Base-by-base conservation (phyloP, 2,329 filamentous ascomycete species). In the Aspergillus pseudoviridinutans region DNA sequence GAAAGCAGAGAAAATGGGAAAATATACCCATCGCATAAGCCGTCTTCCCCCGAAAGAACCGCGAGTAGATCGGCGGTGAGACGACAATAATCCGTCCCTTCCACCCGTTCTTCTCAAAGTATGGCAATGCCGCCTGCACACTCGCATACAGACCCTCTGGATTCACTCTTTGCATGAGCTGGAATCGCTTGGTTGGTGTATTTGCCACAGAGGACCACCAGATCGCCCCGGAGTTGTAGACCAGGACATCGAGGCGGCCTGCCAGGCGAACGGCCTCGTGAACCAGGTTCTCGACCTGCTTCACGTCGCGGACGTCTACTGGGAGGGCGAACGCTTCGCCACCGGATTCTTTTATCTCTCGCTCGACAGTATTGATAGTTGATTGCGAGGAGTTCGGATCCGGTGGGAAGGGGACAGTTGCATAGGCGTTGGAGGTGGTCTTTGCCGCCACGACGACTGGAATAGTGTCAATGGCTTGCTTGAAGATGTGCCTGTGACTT, bases 171-270 rank as follows among this genome's bases (percentile, higher is more conserved):
- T 92, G 88, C 87, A 92, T 90, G 63, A 88, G 82, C 70, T 86
- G 85, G 76, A 91, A 93, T n/a, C 89, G 82, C 72, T 88, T 89
- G 62, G 88, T 77, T 0, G 89, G 87, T 0, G 90, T 93, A 50
- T 86, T 83, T 53, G 86, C 82, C 0, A 95, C 85, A 1, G 87
- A 82, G 0, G 87, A 83, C 90, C 90, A 93, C 87, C 88, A 94
- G 63, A 95, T 92, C 2, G 91, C 91, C 44, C 91, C 91, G 0
- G 87, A 87, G 71, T 94, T 95, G 78, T 95, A 95, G 51, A 94
- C 73, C 2, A 95, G 75, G 0, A 88, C 87, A 69, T 94, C 90
- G 3, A 95, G 77, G 24, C 82, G 82, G 47, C 81, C 80, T 65
- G 88, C 87, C 4, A 72, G 78, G 66, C 84, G 62, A 4, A 89